Evolutionary conservation across 306 rosid genomes (phyloP), one percentile per base, ranked within the genome.

Genomic region (Heteromeles arbutifolia): DNA sequence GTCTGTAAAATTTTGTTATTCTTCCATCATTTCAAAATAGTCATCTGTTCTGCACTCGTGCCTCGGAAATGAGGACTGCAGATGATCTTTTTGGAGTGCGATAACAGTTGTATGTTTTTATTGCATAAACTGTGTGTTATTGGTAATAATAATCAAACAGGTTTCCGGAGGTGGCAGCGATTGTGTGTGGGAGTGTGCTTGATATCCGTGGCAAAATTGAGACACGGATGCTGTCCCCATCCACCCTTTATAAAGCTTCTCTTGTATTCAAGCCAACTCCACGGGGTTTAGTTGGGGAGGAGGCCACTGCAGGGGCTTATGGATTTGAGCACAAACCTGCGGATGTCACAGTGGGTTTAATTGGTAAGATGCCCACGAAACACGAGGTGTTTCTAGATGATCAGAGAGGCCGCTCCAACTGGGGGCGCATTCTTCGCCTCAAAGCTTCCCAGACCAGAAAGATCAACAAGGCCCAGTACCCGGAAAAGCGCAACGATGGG

Each of bases 141-240:
- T 25, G 2, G 2, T 54, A 1, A 54, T 19, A 2, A 21, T 26
- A 28, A 63, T 19, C 67, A 63, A 63, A 56, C 79, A 90, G 96
- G 86, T 92, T 90, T 76, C 69, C 54, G 28, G 93, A 90, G 85
- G 88, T 85, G 53, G 97, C 92, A 0, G 88, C 87, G 82, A 90
- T 92, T 21, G 21, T 81, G 1, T 21, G 21, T 81, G 1, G 8
- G 64, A 3, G 96, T 90, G 57, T 90, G 96, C 79, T 92, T 56
- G 96, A 92, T 72, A 85, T 92, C n/a, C 78, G 85, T 4, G 96
- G 96, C 19, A 56, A 75, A 77, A 84, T 90, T 5, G 81, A 70
- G 19, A 79, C 74, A 8, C 1, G 74, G 17, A 74, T 84, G 85
- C 70, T 92, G 56, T 88, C 97, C 14, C 82, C 85, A 2, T 52